phyloP scores from a whole-genome alignment of 176 grass and related monocot genomes.

The Hordeum marinum region DNA sequence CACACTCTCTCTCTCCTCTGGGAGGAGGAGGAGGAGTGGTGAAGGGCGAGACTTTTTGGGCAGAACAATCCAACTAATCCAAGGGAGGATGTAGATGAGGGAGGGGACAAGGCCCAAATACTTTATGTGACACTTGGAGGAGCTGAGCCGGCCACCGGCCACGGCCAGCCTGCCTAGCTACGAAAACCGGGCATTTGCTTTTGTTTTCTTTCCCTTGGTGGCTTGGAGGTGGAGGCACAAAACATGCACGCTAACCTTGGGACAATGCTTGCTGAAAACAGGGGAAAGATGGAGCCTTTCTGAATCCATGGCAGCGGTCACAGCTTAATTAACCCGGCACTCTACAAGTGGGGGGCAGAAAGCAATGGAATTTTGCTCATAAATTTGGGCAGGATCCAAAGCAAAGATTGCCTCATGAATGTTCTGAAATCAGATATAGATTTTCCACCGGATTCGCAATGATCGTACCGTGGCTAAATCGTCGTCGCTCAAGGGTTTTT shows the following conservation, averaged over 20 bases:
- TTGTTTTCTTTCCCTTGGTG: constrained; percentile 4
- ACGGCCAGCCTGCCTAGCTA: background rate
- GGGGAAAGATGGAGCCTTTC: background rate
- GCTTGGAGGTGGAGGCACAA: background rate
- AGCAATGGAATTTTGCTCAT: background rate
- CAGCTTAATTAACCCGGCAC: background rate
- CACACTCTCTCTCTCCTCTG: background rate
- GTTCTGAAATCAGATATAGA: background rate
- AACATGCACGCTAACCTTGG: background rate
- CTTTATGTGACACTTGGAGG: constrained; percentile 34
- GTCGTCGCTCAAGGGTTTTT: too few relatives aligned
- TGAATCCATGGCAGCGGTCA: background rate
- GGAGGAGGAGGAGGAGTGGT: background rate
- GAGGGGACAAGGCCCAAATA: constrained; percentile 42
- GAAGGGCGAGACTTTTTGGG: constrained; percentile 40
- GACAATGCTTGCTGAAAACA: background rate
- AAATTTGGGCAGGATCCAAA: constrained; percentile 14
- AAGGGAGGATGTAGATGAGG: constrained; percentile 39
- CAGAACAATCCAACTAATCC: constrained; percentile 51
- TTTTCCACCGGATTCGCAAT: background rate
- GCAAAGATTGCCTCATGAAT: background rate
- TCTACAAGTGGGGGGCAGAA: constrained; percentile 27
- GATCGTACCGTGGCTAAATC: background rate
- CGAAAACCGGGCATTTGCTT: background rate
- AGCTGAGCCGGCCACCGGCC: background rate